Evolutionary conservation across 768 basidiomycete genomes (phyloP), one percentile per base, ranked within the genome.

Genomic region (Tylopilus subfusipes): DNA sequence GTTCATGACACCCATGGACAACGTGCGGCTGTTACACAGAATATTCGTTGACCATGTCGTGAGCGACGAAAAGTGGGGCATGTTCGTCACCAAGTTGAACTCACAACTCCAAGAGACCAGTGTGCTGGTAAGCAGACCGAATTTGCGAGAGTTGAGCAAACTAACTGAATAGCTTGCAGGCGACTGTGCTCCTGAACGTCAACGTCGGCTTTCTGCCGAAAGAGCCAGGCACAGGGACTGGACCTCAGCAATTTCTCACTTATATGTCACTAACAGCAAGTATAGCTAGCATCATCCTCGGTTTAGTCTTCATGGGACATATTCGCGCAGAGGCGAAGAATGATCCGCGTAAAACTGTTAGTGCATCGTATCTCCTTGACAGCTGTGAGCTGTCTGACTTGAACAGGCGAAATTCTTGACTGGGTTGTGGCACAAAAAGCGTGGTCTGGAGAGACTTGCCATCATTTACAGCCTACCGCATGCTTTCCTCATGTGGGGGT

Each of bases 171-270:
- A 2, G n/a, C 3, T n/a, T 48, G 4, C 43, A 85, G 83, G 77
- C 76, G 2, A 82, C 81, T 1, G 82, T 85, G 3, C 68, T 86
- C 18, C 62, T 86, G 21, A 80, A 78, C 34, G 81, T 79, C 13
- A 84, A 84, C 47, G 80, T 86, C 0, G 78, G 75, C 0, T 83
- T 85, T 58, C 68, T 87, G n/a, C 78, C 82, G 1, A 83, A 85
- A 33, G 70, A 74, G 29, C 71, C 73, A 19, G 73, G 77, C 14
- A 55, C 34, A n/a, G 62, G 60, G 7, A 55, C 45, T 24, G 65
- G 61, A 5, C 52, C 64, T 0, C 69, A 69, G 0, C 75, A 79
- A 42, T 72, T 76, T 25, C 63, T 76, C 16, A 73, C 72, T 48
- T 82, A 80, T 53, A 53, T 73, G 27, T 82, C 82, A 2, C 67